These are phyloP conservation scores for Solanum microdontum DNA, from an alignment of 257 asterid species.

Conservation along the genomic window DNA sequence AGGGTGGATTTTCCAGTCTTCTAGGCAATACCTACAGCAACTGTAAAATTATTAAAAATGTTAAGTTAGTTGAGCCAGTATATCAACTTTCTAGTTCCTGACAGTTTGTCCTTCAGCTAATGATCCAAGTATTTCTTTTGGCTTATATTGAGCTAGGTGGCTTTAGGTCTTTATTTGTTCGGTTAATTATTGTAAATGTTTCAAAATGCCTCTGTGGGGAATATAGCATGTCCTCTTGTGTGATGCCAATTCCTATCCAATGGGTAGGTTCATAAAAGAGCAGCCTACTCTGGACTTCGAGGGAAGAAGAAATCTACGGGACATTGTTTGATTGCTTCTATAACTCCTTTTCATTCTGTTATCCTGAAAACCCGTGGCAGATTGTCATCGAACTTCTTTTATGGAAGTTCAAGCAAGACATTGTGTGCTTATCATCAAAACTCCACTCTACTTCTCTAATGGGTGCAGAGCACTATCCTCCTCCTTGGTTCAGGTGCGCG, in stretches of 20 bases:
- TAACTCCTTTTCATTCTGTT: slow-evolving; percentile 56
- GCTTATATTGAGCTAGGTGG: neutral
- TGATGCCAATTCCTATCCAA: slow-evolving; percentile 49
- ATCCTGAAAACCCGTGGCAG: slow-evolving; percentile 56
- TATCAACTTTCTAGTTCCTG: neutral
- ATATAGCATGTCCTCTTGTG: slow-evolving; percentile 25
- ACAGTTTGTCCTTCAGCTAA: neutral
- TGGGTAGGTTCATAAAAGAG: slow-evolving; percentile 54
- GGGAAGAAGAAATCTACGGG: slow-evolving; percentile 61
- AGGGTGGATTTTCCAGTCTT: neutral
- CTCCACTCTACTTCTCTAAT: slow-evolving; percentile 32
- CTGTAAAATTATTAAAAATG: neutral
- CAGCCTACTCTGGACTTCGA: slow-evolving; percentile 31
- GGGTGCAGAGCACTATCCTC: slow-evolving; percentile 56
- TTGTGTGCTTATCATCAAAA: slow-evolving; percentile 18
- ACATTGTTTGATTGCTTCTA: slow-evolving; percentile 56
- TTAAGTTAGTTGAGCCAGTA: neutral
- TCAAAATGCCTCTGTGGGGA: neutral
- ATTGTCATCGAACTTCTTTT: slow-evolving; percentile 29
- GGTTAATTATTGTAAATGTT: neutral
- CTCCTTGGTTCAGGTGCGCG: slow-evolving; percentile 93
- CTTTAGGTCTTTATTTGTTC: neutral
- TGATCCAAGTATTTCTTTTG: neutral
- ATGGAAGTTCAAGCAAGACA: slow-evolving; percentile 27
- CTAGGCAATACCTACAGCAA: neutral